Percentiles rank a stretch among this genome's conserved stretches.
Evolutionary conservation across 23 red algal genomes (phyloP).

Genomic region (Gracilaria vermiculophylla): DNA sequence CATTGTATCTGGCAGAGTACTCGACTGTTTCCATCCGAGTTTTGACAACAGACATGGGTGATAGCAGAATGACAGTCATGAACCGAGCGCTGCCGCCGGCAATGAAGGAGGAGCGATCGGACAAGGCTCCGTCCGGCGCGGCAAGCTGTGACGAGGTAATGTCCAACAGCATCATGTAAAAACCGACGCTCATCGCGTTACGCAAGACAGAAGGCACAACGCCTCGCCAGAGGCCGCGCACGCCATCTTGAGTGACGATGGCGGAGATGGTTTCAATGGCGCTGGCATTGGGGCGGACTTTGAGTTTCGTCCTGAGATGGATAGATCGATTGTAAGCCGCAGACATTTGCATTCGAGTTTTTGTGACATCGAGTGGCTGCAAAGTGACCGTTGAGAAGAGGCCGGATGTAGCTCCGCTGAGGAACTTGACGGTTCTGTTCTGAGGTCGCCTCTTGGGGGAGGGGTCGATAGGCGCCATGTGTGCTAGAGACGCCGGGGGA

Average conservation of each 20-base stretch:
- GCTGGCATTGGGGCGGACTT: constrained; percentile 27
- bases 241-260: constrained; percentile 66
- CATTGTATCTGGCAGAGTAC: constrained; percentile 58
- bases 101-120: constrained; percentile 65
- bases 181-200: constrained; percentile 87
- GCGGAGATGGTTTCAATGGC: constrained; percentile 45
- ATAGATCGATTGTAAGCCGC: constrained; percentile 57
- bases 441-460: constrained; percentile 2
- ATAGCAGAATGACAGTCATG: constrained; percentile 76
- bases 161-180: constrained; percentile 88
- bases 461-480: constrained; percentile 26
- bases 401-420: constrained; percentile 81
- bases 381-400: constrained; percentile 80
- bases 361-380: constrained; percentile 97
- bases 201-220: constrained; percentile 86
- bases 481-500: background rate
- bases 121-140: constrained; percentile 46
- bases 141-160: constrained; percentile 56
- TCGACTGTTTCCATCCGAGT: constrained; percentile 92
- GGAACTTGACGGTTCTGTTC: constrained; percentile 39
- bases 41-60: constrained; percentile 91
- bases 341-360: constrained; percentile 95
- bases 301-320: constrained; percentile 32
- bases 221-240: constrained; percentile 90
- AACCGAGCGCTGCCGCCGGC: constrained; percentile 87